Percentiles rank a stretch among this genome's conserved stretches.
phyloP scores from a whole-genome alignment of 306 rosid species.

The Glycyrrhiza uralensis region DNA sequence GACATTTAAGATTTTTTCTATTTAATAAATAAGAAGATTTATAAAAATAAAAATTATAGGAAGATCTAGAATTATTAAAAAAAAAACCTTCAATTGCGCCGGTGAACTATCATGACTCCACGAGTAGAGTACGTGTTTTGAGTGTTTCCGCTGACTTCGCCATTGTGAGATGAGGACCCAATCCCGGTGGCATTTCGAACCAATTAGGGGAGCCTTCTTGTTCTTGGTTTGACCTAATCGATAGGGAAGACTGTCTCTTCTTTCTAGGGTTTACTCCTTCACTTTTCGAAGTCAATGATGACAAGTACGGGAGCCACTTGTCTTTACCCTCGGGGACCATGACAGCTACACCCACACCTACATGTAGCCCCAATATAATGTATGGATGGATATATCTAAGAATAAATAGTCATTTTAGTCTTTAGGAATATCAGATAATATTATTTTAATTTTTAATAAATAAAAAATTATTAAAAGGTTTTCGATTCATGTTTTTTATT shows the following conservation, averaged over 20 bases:
- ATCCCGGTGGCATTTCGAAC: background rate
- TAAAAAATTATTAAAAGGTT: too few relatives aligned
- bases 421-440: too few relatives aligned
- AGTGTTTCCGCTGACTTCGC: background rate
- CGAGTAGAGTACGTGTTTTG: background rate
- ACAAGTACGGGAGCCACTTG: conserved; percentile 38
- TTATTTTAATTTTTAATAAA: too few relatives aligned
- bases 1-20: too few relatives aligned
- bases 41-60: too few relatives aligned
- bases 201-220: background rate
- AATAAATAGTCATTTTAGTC: too few relatives aligned
- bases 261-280: background rate
- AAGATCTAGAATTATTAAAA: too few relatives aligned
- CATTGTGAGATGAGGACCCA: background rate
- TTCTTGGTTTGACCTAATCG: conserved; percentile 38
- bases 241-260: conserved; percentile 2
- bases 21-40: too few relatives aligned
- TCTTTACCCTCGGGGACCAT: conserved; percentile 41
- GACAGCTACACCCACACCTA: conserved; percentile 36
- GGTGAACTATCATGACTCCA: conserved; percentile 12
- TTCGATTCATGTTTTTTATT: too few relatives aligned
- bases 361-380: conserved; percentile 36
- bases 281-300: conserved; percentile 35
- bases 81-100: conserved; percentile 36
- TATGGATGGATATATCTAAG: too few relatives aligned